Percentiles rank a stretch among this genome's conserved stretches.
Evolutionary conservation across 106 monocot species (phyloP).

Genomic region (Acanthochlamys bracteata): DNA sequence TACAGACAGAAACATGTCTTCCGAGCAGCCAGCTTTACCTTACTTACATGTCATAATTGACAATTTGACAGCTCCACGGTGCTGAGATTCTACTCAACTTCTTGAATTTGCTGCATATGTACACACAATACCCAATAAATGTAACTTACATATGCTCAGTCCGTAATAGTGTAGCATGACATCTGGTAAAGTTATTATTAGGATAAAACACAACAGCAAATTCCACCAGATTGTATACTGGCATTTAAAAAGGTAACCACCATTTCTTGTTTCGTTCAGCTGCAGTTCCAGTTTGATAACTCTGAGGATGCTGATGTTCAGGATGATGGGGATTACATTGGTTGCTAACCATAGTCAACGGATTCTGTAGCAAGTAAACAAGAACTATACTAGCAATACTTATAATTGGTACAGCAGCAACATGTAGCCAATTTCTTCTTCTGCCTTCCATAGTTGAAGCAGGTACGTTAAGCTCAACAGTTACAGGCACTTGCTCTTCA

Average conservation of each 20-base stretch:
- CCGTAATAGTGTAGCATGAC: too few species aligned
- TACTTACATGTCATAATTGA: too few species aligned
- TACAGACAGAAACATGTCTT: too few species aligned
- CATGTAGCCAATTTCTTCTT: slow-evolving; percentile 43
- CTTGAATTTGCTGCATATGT: too few species aligned
- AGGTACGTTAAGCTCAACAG: not conserved
- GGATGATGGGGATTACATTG: slow-evolving; percentile 1
- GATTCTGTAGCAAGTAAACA: slow-evolving; percentile 48
- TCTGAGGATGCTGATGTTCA: slow-evolving; percentile 5
- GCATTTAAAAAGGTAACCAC: slow-evolving; percentile 48
- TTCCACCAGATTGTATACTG: not conserved
- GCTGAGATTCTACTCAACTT: too few species aligned
- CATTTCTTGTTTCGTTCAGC: slow-evolving; percentile 47
- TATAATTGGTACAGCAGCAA: slow-evolving; percentile 73
- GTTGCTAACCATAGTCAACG: slow-evolving; percentile 13
- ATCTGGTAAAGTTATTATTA: too few species aligned
- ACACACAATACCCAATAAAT: too few species aligned
- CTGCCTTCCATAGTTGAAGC: slow-evolving; percentile 13
- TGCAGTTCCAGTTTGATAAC: slow-evolving; percentile 8
- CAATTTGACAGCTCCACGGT: too few species aligned
- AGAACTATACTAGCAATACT: slow-evolving; percentile 65
- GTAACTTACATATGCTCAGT: too few species aligned
- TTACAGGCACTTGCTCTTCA: slow-evolving; percentile 18
- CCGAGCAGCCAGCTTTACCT: too few species aligned
- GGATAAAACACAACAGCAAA: too few species aligned